These are phyloP conservation scores for Lactifluus hygrophoroides DNA, from an alignment of 768 basidiomycete genomes.

Conservation along the genomic window DNA sequence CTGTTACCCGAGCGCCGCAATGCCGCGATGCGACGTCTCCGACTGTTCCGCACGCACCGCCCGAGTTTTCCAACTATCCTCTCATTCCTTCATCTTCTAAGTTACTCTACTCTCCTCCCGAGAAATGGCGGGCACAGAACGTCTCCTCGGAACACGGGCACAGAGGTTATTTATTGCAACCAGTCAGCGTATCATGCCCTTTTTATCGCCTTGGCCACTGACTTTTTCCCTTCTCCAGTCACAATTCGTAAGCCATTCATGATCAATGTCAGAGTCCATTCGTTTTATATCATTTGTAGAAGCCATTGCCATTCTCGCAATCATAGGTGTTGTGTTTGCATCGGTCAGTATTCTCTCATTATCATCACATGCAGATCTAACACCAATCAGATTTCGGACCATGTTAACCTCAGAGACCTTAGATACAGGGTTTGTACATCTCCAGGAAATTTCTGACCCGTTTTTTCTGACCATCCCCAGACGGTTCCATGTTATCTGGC, in stretches of 20 bases:
- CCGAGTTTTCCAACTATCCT: too few relatives aligned
- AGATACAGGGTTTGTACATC: slow-evolving; percentile 44
- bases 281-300: slow-evolving; percentile 35
- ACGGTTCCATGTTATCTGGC: slow-evolving; percentile 82
- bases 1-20: too few relatives aligned
- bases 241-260: neutral
- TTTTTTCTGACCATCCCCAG: slow-evolving; percentile 29
- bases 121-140: slow-evolving; percentile 62
- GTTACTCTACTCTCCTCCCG: slow-evolving; percentile 8
- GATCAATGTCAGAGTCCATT: neutral
- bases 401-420: slow-evolving; percentile 34
- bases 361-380: slow-evolving; percentile 1
- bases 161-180: slow-evolving; percentile 66
- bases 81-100: too few relatives aligned
- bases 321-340: slow-evolving; percentile 66
- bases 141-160: slow-evolving; percentile 61
- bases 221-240: neutral
- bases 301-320: slow-evolving; percentile 62
- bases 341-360: slow-evolving; percentile 35
- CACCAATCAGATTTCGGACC: slow-evolving; percentile 39
- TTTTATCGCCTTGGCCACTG: neutral
- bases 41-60: too few relatives aligned
- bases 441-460: neutral
- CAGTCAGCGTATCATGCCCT: slow-evolving; percentile 33
- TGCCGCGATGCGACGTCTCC: too few relatives aligned